Percentiles rank a stretch among this genome's conserved stretches.
phyloP scores from a whole-genome alignment of 805 yeast genomes.

The Candida ortonii region DNA sequence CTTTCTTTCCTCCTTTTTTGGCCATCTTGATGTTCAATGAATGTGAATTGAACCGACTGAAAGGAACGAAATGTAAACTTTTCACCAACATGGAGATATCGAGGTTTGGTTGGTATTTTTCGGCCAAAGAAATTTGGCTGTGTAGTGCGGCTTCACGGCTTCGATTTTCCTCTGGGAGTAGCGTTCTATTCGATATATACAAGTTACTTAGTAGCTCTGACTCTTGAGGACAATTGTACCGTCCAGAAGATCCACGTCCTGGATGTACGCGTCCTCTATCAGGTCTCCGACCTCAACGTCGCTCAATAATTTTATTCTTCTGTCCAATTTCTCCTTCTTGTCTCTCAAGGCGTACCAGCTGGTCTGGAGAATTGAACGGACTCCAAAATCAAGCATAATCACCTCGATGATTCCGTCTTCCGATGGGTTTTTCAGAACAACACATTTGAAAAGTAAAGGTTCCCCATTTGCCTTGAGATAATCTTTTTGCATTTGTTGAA shows the following conservation, averaged over 20 bases:
- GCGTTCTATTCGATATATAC: conserved; percentile 10
- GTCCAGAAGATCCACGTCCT: conserved; percentile 42
- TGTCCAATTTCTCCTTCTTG: conserved; percentile 14
- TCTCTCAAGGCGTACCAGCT: conserved; percentile 27
- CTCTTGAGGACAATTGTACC: conserved; percentile 37
- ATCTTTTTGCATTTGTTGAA: conserved; percentile 23
- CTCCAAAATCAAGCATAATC: conserved; percentile 32
- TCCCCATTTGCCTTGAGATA: conserved; percentile 19
- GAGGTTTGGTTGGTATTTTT: conserved; percentile 1
- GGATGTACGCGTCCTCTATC: conserved; percentile 37
- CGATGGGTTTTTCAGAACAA: conserved; percentile 42
- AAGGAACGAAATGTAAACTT: not conserved
- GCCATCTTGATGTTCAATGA: conserved; percentile 24
- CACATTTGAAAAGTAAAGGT: conserved; percentile 38
- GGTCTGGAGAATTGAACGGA: conserved; percentile 27
- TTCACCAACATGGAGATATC: conserved; percentile 15
- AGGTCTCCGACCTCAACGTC: conserved; percentile 44
- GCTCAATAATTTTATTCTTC: conserved; percentile 20
- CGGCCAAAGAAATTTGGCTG: not conserved
- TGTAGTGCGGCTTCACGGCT: not conserved
- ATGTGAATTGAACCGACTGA: too few relatives aligned
- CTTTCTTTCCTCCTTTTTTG: conserved; percentile 30
- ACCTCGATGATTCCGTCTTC: conserved; percentile 35
- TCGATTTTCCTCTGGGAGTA: too few relatives aligned
- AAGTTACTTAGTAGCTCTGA: conserved; percentile 15